Conservation (phyloP, 805 yeast species). For the Candida hispaniensis region DNA sequence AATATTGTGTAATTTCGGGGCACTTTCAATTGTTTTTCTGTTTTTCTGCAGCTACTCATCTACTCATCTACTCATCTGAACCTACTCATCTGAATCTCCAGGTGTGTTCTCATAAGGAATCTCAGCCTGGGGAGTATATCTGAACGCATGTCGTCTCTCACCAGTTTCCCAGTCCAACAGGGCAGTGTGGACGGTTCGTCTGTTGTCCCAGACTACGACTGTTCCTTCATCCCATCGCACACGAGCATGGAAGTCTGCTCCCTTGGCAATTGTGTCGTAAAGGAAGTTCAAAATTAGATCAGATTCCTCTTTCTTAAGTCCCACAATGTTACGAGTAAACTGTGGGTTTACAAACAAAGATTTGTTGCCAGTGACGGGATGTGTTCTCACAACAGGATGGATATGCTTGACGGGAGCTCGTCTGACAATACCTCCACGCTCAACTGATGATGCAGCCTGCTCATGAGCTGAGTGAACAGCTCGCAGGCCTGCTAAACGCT, state of each 20-base stretch:
- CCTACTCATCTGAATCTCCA: no score
- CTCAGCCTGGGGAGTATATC: conserved; percentile 69
- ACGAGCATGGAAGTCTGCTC: conserved; percentile 55
- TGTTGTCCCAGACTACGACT: conserved; percentile 69
- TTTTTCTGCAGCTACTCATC: no score
- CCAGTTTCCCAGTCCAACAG: conserved; percentile 61
- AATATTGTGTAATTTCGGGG: no score
- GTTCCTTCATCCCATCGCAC: conserved; percentile 63
- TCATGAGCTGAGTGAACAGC: conserved; percentile 60
- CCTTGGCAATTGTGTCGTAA: conserved; percentile 40
- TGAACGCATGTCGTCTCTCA: conserved; percentile 57
- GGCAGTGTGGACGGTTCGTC: conserved; percentile 60
- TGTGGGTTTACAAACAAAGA: conserved; percentile 43
- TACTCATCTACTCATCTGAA: no score
- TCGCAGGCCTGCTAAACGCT: conserved; percentile 47
- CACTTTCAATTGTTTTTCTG: no score
- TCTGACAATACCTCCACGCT: conserved; percentile 36
- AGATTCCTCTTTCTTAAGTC: conserved; percentile 58
- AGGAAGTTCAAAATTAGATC: conserved; percentile 37
- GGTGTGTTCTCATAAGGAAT: conserved; percentile 30
- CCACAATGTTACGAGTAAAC: conserved; percentile 52
- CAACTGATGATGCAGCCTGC: conserved; percentile 30
- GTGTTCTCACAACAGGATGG: conserved; percentile 50
- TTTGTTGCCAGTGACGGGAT: conserved; percentile 52
- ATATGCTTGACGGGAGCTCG: conserved; percentile 37